Base-by-base conservation (phyloP, 2,329 filamentous ascomycete species). In the Curvularia hawaiiensis region DNA sequence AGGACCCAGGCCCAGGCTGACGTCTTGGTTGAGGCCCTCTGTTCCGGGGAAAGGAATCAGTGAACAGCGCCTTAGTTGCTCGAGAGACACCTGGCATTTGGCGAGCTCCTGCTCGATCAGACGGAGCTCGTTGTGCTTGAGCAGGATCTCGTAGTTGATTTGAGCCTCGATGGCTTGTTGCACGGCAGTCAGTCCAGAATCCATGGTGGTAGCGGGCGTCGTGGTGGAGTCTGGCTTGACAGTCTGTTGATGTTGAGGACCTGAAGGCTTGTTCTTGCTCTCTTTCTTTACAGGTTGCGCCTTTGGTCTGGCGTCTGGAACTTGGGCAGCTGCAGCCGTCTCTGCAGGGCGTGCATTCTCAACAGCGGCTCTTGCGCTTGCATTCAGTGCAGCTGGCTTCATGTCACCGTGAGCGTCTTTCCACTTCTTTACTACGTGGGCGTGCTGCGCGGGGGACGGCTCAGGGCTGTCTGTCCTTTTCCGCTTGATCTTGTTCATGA, bases 31-130 rank as follows among this genome's bases (percentile, higher is more conserved):
- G 9, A 87, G 86, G 40, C 86, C 85, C 61, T 85, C 83, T 62
- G 86, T 85, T 62, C 88, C 86, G 31, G 94, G 93, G 75, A 92
- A 98, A 4, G 94, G 94, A 67, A 97, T 94, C 65, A 98, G 83
- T 73, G 95, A 89, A 78, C 93, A 97, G 59, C 95, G 88, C 67
- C 95, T 90, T 62, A 99, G 82, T 79, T 98, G 95, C 79, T 99
- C 95, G 66, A 98, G 83, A 11, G 93, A 92, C 63, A 93, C 82
- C 79, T 98, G 93, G 73, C 93, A 97, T 80, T 97, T 98, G 64
- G 92, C 94, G 64, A 98, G 84, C 79, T 98, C 95, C 78, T 97
- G 92, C 73, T 98, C 92, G 76, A 98, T 97, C 66, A 97, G 83
- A 56, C 93, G 91, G 58, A 98, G 80, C 80, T 99, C 95, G 70